Evolutionary conservation across 2,329 filamentous ascomycete genomes (phyloP).

Genomic region (Apiospora aurea): DNA sequence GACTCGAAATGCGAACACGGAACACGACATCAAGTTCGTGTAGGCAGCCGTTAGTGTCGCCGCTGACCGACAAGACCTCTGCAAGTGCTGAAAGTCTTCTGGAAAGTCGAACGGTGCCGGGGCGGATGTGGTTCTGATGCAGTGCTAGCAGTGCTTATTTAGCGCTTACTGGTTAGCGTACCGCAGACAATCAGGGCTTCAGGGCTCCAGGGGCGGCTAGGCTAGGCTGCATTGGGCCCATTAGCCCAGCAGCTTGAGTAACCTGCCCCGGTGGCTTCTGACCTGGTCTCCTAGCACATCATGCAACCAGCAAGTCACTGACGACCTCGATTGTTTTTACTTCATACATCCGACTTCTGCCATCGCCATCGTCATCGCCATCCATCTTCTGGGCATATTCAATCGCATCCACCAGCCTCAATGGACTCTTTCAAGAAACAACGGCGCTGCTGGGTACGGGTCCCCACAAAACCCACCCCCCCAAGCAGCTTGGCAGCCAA

Average conservation of each 20-base stretch:
- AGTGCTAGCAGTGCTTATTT: background rate
- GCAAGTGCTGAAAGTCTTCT: background rate
- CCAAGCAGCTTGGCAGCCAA: background rate
- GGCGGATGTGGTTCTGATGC: background rate
- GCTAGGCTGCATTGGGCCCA: background rate
- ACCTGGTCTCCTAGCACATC: too few species aligned
- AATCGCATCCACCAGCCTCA: background rate
- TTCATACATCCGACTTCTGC: background rate
- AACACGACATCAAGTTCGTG: background rate
- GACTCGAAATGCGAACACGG: background rate
- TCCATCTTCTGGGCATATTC: background rate
- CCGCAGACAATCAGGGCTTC: background rate
- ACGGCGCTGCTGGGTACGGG: background rate
- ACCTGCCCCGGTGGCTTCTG: too few species aligned
- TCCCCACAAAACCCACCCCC: slow-evolving; percentile 1
- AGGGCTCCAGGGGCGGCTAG: background rate
- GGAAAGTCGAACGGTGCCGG: background rate
- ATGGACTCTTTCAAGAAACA: background rate
- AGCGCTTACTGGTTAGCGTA: background rate
- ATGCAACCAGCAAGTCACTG: background rate
- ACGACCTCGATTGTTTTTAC: background rate
- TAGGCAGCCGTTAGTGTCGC: background rate
- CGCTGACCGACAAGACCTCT: background rate
- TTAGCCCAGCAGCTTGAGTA: too few species aligned
- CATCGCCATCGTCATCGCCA: background rate